phyloP scores from a whole-genome alignment of 2,329 filamentous ascomycete species.

The Esteya vermicola region DNA sequence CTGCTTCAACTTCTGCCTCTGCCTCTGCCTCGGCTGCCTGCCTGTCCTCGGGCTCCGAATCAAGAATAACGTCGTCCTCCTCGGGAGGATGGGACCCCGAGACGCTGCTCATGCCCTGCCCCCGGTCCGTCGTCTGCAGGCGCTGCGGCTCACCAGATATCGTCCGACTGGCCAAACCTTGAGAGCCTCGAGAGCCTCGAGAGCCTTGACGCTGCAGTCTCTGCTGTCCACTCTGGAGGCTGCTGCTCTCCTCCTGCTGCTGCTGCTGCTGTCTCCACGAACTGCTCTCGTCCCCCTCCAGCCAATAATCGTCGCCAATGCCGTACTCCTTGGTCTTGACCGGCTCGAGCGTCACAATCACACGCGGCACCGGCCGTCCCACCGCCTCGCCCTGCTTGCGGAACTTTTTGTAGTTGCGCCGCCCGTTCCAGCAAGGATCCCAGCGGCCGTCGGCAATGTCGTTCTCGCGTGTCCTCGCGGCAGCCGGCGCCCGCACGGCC shows the following conservation, averaged over 20 bases:
- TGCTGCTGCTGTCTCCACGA: background rate
- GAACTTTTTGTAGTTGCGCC: conserved; percentile 94
- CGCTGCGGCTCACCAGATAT: too few species aligned
- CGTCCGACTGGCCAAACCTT: too few species aligned
- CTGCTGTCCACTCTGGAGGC: too few species aligned
- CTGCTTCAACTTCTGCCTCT: too few species aligned
- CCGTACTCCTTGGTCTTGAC: conserved; percentile 58
- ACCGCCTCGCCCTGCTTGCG: conserved; percentile 37
- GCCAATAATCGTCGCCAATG: conserved; percentile 65
- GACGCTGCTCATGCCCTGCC: background rate
- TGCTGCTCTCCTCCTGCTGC: background rate
- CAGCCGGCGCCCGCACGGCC: conserved; percentile 34
- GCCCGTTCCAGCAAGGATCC: conserved; percentile 83
- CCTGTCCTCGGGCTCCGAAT: conserved; percentile 13
- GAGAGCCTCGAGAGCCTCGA: too few species aligned
- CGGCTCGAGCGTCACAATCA: conserved; percentile 60
- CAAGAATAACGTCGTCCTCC: background rate
- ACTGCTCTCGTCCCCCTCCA: conserved; percentile 33
- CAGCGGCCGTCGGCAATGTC: conserved; percentile 48
- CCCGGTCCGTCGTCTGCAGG: background rate
- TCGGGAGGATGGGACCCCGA: background rate
- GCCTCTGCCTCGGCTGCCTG: background rate
- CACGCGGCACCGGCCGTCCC: conserved; percentile 25
- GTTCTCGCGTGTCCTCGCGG: conserved; percentile 27
- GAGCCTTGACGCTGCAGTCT: too few species aligned